Conservation (phyloP, 2,329 filamentous ascomycete genomes). For the Colletotrichum gigasporum region DNA sequence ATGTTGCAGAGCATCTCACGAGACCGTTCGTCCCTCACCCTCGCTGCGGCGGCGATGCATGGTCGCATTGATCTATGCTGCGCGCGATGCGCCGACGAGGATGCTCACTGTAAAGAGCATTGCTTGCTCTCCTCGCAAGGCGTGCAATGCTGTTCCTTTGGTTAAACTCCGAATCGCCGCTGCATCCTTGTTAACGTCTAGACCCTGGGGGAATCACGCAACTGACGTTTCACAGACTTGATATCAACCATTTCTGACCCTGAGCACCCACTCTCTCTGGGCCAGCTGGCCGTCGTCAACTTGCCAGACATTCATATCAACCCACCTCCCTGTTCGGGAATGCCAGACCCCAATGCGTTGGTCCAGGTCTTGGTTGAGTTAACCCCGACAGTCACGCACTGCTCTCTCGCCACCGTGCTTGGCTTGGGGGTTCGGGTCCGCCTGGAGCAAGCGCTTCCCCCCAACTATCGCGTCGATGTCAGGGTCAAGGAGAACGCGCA, state of each 20-base stretch:
- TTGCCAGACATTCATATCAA: slow-evolving; percentile 90
- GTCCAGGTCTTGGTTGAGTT: slow-evolving; percentile 86
- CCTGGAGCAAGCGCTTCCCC: slow-evolving; percentile 88
- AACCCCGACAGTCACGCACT: slow-evolving; percentile 96
- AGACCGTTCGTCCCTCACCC: neutral
- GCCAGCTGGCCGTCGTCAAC: slow-evolving; percentile 93
- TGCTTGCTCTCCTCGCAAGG: neutral
- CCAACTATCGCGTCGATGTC: slow-evolving; percentile 91
- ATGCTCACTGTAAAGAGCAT: neutral
- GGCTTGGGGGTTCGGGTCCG: slow-evolving; percentile 92
- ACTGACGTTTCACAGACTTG: slow-evolving; percentile 71
- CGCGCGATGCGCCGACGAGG: neutral
- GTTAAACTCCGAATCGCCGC: neutral
- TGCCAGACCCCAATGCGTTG: slow-evolving; percentile 62
- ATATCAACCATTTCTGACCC: slow-evolving; percentile 96
- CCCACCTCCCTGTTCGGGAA: slow-evolving; percentile 68
- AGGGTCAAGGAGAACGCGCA: slow-evolving; percentile 97
- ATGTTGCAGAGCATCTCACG: neutral
- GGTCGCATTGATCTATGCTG: slow-evolving; percentile 2
- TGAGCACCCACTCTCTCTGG: slow-evolving; percentile 93
- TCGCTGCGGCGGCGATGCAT: neutral
- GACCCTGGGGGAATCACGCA: slow-evolving; percentile 34
- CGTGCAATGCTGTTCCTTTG: neutral
- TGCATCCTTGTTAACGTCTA: neutral
- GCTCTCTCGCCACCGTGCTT: slow-evolving; percentile 95